phyloP scores from a whole-genome alignment of 805 yeast genomes.

The Metahyphopichia silvanorum region DNA sequence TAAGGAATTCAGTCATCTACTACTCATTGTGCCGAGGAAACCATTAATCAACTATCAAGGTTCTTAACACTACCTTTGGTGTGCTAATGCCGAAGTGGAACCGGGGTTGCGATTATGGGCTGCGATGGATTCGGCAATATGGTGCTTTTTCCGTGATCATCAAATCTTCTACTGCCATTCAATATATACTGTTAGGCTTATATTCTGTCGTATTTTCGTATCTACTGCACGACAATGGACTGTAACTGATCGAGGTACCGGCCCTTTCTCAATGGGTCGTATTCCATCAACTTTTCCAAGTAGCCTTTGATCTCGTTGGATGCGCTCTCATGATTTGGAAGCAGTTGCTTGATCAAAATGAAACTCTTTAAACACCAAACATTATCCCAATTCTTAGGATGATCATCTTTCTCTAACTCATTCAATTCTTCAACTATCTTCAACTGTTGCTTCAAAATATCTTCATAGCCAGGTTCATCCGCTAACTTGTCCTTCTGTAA shows the following conservation, averaged over 20 bases:
- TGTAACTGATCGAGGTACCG: conserved; percentile 48
- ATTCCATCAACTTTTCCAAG: conserved; percentile 42
- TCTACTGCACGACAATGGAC: too few species aligned
- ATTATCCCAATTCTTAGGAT: conserved; percentile 47
- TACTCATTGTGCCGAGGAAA: too few species aligned
- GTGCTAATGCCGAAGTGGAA: too few species aligned
- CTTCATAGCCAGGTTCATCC: conserved; percentile 25
- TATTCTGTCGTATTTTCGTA: too few species aligned
- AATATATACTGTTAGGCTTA: too few species aligned
- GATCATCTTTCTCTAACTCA: conserved; percentile 69
- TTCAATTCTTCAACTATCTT: conserved; percentile 57
- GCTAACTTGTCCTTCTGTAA: conserved; percentile 11
- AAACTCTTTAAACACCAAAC: conserved; percentile 74
- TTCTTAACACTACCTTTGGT: too few species aligned
- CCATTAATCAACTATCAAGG: too few species aligned
- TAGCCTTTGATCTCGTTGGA: conserved; percentile 29
- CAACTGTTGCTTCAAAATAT: conserved; percentile 45
- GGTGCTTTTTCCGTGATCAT: too few species aligned
- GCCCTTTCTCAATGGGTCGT: conserved; percentile 65
- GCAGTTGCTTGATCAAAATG: conserved; percentile 23
- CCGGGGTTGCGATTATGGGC: too few species aligned
- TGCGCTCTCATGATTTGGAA: conserved; percentile 5
- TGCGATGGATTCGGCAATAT: too few species aligned
- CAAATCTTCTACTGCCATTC: too few species aligned
- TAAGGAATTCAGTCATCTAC: too few species aligned